Percentiles rank a stretch among this genome's conserved stretches.
phyloP scores from a whole-genome alignment of 371 early-diverging fungal species.

The Catenaria anguillulae region DNA sequence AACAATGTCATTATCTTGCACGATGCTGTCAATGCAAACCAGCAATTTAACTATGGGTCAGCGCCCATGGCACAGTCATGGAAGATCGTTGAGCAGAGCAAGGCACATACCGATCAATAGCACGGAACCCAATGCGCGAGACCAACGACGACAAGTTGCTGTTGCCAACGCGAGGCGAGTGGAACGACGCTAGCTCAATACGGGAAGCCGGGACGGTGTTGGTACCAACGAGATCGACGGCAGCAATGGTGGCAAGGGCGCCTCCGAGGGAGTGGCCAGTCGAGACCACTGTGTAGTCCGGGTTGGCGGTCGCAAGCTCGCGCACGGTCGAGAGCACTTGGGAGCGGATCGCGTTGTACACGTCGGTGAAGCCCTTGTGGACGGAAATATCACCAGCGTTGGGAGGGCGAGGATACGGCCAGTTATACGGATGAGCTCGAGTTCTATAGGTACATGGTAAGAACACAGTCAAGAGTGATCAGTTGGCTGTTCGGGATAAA shows the following conservation, averaged over 20 bases:
- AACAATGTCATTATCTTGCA: not conserved
- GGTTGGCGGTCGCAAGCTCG: not conserved
- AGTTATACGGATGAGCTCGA: not conserved
- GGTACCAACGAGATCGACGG: not conserved
- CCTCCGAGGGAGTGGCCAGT: slow-evolving; percentile 7
- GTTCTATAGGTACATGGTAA: too few relatives aligned
- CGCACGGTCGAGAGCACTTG: not conserved
- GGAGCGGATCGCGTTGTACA: not conserved
- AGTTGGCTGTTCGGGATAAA: too few relatives aligned
- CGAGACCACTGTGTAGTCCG: not conserved
- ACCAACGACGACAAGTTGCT: not conserved
- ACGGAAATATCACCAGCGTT: not conserved
- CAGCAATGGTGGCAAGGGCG: not conserved
- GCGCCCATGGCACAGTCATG: too few relatives aligned
- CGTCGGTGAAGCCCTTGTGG: not conserved
- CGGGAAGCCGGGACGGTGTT: not conserved
- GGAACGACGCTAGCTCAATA: not conserved
- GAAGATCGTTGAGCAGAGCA: too few relatives aligned
- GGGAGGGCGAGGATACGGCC: not conserved
- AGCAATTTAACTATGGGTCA: not conserved
- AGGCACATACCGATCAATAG: too few relatives aligned
- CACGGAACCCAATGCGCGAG: not conserved
- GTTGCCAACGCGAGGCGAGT: slow-evolving; percentile 1
- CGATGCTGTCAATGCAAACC: not conserved
- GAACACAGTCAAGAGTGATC: too few relatives aligned